phyloP scores from a whole-genome alignment of 208 protist species.

The Blastocrithidia nonstop region DNA sequence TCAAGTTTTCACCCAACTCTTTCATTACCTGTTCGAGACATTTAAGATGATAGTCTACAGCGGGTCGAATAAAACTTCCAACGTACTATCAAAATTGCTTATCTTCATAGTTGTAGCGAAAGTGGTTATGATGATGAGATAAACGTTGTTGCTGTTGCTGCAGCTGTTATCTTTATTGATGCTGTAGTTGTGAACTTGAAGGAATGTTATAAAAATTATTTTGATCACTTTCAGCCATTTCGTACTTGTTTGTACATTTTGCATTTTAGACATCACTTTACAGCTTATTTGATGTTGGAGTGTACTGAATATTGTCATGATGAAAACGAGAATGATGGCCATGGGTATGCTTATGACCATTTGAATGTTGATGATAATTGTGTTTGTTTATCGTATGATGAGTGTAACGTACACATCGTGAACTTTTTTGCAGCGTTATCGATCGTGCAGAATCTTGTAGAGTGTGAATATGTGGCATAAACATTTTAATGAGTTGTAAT shows the following conservation, averaged over 20 bases:
- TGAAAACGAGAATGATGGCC: too few species aligned
- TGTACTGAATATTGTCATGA: too few species aligned
- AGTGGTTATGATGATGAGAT: neutral
- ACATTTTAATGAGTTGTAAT: slow-evolving; percentile 10
- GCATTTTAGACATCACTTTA: too few species aligned
- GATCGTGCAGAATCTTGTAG: slow-evolving; percentile 14
- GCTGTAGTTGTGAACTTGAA: too few species aligned
- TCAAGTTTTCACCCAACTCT: slow-evolving; percentile 16
- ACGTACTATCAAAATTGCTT: slow-evolving; percentile 4
- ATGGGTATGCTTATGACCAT: too few species aligned
- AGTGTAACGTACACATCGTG: neutral
- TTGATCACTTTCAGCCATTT: too few species aligned
- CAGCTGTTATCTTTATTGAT: too few species aligned
- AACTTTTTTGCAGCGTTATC: slow-evolving; percentile 10
- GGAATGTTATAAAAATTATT: too few species aligned
- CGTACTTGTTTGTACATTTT: too few species aligned
- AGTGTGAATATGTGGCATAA: slow-evolving; percentile 26
- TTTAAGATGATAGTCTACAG: slow-evolving; percentile 11
- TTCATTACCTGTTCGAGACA: slow-evolving; percentile 16
- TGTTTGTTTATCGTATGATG: too few species aligned
- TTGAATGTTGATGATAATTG: too few species aligned
- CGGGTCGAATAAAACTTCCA: slow-evolving; percentile 5
- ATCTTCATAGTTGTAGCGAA: neutral
- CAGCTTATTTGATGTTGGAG: too few species aligned
- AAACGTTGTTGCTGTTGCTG: neutral